Evolutionary conservation across 768 basidiomycete species (phyloP).

Genomic region (Naganishia friedmannii): DNA sequence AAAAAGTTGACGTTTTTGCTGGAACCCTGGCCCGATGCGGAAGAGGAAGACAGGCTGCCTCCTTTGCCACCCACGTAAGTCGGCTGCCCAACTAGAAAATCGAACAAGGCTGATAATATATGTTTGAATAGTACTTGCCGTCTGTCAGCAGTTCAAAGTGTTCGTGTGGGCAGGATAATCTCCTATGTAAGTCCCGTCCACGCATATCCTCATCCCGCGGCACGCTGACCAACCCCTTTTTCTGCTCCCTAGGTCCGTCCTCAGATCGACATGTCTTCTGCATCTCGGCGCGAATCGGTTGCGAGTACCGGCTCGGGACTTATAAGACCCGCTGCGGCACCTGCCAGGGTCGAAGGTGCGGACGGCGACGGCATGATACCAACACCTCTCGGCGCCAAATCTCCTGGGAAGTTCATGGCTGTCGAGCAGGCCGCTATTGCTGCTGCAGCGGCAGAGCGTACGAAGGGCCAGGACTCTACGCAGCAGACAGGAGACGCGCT

Average conservation of each 20-base stretch:
- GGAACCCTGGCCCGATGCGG: conserved; percentile 65
- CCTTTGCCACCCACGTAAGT: conserved; percentile 82
- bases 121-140: conserved; percentile 53
- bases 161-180: conserved; percentile 80
- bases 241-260: conserved; percentile 25
- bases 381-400: background rate
- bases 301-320: conserved; percentile 23
- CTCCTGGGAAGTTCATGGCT: conserved; percentile 21
- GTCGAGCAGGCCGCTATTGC: conserved; percentile 19
- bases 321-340: conserved; percentile 12
- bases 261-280: conserved; percentile 13
- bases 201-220: background rate
- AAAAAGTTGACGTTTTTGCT: conserved; percentile 86
- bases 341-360: conserved; percentile 5
- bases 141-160: conserved; percentile 78
- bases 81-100: background rate
- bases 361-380: conserved; percentile 7
- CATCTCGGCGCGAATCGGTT: conserved; percentile 18
- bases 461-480: background rate
- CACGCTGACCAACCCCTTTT: background rate
- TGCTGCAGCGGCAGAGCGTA: conserved; percentile 2
- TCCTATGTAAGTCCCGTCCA: conserved; percentile 63
- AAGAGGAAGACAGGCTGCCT: conserved; percentile 55
- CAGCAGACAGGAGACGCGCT: background rate
- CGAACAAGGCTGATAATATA: background rate